A percentile compares a stretch with the other conserved stretches of the same genome.
phyloP scores from a whole-genome alignment of 352 stramenopile species.

The Thraustochytrium sp. region DNA sequence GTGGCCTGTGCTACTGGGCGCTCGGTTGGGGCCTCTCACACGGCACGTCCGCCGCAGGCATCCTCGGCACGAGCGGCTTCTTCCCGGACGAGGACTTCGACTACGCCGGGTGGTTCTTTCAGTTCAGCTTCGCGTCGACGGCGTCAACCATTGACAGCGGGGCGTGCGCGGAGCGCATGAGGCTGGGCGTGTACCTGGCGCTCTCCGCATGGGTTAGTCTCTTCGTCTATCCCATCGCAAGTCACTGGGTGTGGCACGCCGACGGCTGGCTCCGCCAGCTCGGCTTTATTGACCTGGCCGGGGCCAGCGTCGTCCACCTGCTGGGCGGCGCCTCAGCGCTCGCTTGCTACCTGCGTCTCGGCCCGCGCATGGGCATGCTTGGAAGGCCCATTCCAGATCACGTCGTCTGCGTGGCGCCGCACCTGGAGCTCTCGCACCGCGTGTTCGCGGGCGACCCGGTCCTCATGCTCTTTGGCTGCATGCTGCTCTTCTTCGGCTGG shows the following conservation, averaged over 20 bases:
- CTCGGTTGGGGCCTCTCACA: conserved; percentile 60
- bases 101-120: conserved; percentile 54
- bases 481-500: conserved; percentile 39
- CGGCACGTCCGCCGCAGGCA: conserved; percentile 50
- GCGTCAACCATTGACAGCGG: conserved; percentile 56
- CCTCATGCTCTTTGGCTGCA: conserved; percentile 25
- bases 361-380: conserved; percentile 37
- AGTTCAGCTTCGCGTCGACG: conserved; percentile 58
- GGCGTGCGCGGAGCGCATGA: conserved; percentile 56
- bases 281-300: conserved; percentile 32
- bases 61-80: conserved; percentile 51
- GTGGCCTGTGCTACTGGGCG: conserved; percentile 53
- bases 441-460: conserved; percentile 10
- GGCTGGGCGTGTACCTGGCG: conserved; percentile 55
- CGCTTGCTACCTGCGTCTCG: conserved; percentile 21
- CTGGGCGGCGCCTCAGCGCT: conserved; percentile 24
- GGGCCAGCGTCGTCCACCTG: conserved; percentile 28
- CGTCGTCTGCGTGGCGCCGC: conserved; percentile 2
- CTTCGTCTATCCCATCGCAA: conserved; percentile 61
- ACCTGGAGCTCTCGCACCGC: conserved; percentile 36
- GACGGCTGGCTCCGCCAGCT: conserved; percentile 37
- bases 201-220: conserved; percentile 55
- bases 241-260: conserved; percentile 39
- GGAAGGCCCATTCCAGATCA: neutral
- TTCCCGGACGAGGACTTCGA: conserved; percentile 48